Evolutionary conservation across 2,329 filamentous ascomycete species (phyloP).

Genomic region (Monilinia aucupariae): DNA sequence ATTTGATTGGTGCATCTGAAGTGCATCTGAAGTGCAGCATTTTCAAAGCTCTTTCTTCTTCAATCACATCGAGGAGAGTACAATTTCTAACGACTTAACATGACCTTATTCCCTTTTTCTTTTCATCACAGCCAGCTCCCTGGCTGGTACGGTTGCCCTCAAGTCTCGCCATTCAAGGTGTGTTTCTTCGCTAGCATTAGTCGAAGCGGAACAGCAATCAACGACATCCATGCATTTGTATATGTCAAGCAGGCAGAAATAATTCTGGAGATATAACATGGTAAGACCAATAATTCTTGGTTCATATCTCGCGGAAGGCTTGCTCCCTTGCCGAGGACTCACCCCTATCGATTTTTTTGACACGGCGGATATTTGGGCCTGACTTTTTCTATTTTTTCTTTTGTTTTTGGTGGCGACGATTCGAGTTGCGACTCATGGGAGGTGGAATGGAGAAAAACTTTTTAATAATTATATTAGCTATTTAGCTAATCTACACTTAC

Average conservation of each 20-base stretch:
- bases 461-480: constrained; percentile 18
- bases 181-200: background rate
- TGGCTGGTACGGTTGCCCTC: background rate
- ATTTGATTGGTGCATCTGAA: constrained; percentile 10
- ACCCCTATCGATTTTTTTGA: background rate
- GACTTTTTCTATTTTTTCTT: background rate
- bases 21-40: constrained; percentile 10
- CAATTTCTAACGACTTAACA: constrained; percentile 8
- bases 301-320: background rate
- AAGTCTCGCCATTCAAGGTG: background rate
- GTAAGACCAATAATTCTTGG: background rate
- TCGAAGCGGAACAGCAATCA: background rate
- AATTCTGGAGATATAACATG: background rate
- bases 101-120: background rate
- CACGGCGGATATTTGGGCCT: background rate
- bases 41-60: constrained; percentile 1
- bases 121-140: background rate
- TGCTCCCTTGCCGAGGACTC: background rate
- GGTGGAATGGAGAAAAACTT: background rate
- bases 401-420: background rate
- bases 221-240: background rate
- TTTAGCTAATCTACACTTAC: background rate
- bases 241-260: background rate
- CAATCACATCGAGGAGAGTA: background rate
- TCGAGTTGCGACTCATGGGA: background rate